phyloP scores from a whole-genome alignment of 106 monocot genomes.

The Apostasia ramifera region DNA sequence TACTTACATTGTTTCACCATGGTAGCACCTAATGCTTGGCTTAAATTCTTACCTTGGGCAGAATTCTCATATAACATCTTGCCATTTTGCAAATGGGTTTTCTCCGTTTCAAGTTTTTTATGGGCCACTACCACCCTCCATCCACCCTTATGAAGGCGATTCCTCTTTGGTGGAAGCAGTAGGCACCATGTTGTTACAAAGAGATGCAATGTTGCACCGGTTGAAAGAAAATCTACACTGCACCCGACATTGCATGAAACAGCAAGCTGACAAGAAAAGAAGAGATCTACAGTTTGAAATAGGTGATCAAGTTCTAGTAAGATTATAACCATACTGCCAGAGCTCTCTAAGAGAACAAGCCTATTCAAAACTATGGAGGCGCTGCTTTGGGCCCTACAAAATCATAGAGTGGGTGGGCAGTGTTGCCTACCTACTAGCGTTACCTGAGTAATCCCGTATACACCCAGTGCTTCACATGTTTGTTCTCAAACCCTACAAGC shows the following conservation, averaged over 20 bases:
- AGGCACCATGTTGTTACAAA: not conserved
- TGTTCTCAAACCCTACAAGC: too few species aligned
- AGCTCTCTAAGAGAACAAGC: too few species aligned
- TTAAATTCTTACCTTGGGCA: not conserved
- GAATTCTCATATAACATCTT: not conserved
- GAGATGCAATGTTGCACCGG: not conserved
- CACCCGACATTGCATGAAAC: not conserved
- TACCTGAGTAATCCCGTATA: too few species aligned
- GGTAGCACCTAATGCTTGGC: not conserved
- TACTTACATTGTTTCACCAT: not conserved
- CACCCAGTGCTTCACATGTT: too few species aligned
- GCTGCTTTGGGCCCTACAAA: too few species aligned
- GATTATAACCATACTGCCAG: not conserved
- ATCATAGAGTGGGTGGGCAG: too few species aligned
- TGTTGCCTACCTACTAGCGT: too few species aligned
- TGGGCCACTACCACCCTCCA: not conserved
- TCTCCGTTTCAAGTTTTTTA: not conserved
- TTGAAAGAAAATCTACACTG: not conserved
- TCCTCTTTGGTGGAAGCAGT: not conserved
- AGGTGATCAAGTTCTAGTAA: not conserved
- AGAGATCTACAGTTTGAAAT: not conserved
- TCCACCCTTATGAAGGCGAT: not conserved
- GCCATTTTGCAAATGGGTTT: not conserved
- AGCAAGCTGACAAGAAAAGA: not conserved
- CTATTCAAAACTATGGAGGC: too few species aligned